phyloP scores from a whole-genome alignment of 2,329 filamentous ascomycete species.

The Capronia coronata region DNA sequence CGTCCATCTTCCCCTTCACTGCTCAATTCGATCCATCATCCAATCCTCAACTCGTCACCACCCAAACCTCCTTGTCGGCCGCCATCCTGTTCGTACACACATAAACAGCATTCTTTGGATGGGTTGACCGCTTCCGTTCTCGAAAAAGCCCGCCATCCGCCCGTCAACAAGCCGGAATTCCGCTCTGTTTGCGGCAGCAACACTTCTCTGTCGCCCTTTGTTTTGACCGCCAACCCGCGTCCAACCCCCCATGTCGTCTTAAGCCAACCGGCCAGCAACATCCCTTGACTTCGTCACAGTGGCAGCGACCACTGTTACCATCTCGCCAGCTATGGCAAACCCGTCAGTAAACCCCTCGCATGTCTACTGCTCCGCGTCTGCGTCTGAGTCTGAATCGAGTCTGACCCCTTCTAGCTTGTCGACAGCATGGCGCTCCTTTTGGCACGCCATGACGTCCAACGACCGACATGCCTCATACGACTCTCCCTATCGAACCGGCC shows the following conservation, averaged over 20 bases:
- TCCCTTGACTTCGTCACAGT: constrained; percentile 18
- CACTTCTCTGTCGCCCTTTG: constrained; percentile 10
- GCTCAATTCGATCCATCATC: constrained; percentile 7
- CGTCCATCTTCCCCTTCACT: neutral
- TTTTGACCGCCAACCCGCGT: constrained; percentile 11
- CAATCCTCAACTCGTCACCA: neutral
- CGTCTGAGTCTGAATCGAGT: no score
- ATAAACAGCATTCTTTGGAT: constrained; percentile 9
- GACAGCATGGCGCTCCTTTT: constrained; percentile 74
- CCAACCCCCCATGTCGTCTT: constrained; percentile 14
- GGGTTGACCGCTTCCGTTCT: constrained; percentile 2
- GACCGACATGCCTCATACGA: constrained; percentile 86
- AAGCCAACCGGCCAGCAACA: constrained; percentile 6
- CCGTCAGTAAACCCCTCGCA: constrained; percentile 16
- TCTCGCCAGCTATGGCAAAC: constrained; percentile 27
- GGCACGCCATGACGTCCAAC: constrained; percentile 80
- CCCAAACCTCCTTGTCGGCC: neutral
- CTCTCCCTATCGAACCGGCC: constrained; percentile 83
- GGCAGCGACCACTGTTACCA: constrained; percentile 22
- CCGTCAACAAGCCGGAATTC: constrained; percentile 12
- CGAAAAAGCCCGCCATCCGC: constrained; percentile 3
- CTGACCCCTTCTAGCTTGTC: constrained; percentile 23
- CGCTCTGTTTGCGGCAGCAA: constrained; percentile 20
- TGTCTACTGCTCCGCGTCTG: neutral
- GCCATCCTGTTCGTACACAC: constrained; percentile 9